Conservation (phyloP, 495 filamentous ascomycete genomes). For the Aspergillus cavernicola region DNA sequence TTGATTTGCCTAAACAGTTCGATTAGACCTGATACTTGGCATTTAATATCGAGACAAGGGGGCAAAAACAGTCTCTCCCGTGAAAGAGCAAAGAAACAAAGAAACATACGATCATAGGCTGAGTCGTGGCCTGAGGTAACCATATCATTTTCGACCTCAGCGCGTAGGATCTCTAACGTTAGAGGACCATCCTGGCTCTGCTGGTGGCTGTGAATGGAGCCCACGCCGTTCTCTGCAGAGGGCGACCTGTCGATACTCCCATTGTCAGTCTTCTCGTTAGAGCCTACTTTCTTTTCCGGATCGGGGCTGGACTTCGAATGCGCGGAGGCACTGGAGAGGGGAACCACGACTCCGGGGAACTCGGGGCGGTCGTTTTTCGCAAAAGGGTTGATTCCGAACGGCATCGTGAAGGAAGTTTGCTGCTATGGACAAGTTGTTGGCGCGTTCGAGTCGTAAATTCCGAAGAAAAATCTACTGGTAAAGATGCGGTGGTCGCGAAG, state of each 20-base stretch:
- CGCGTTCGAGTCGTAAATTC: neutral
- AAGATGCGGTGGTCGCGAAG: constrained; percentile 8
- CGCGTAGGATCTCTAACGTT: constrained; percentile 46
- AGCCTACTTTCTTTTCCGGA: constrained; percentile 24
- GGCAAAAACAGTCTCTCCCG: neutral
- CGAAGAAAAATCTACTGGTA: neutral
- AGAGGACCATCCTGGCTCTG: constrained; percentile 19
- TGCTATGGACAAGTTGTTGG: constrained; percentile 14
- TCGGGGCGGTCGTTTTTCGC: constrained; percentile 43
- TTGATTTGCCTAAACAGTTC: constrained; percentile 30
- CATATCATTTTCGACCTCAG: constrained; percentile 46
- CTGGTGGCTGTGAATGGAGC: constrained; percentile 20
- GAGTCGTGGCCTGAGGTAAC: constrained; percentile 43
- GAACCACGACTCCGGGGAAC: constrained; percentile 51
- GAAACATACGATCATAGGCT: constrained; percentile 52
- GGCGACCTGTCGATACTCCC: constrained; percentile 28
- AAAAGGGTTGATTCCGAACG: constrained; percentile 46
- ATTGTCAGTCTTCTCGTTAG: constrained; percentile 24
- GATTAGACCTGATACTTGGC: constrained; percentile 14
- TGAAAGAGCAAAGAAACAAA: neutral
- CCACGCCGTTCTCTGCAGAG: constrained; percentile 32
- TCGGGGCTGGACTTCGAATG: constrained; percentile 23
- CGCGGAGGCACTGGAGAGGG: constrained; percentile 41
- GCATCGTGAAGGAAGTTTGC: constrained; percentile 27
- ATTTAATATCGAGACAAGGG: neutral